Conservation (phyloP, 2,329 filamentous ascomycete species). For the Lecanicillium sp. region DNA sequence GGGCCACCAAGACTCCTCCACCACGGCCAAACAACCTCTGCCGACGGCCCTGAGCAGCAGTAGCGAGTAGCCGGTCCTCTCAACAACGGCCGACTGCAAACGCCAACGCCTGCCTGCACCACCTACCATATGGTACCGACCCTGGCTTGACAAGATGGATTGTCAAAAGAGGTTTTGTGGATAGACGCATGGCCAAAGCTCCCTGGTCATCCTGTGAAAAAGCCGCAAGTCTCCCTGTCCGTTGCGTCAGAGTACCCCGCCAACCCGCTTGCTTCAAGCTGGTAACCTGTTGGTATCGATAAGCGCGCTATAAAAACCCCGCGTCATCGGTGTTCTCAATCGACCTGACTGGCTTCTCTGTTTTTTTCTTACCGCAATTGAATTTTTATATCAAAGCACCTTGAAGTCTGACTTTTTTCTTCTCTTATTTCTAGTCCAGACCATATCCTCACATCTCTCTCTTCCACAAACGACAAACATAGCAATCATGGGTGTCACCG, state of each 20-base stretch:
- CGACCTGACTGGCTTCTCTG: conserved; percentile 2
- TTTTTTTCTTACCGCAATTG: conserved; percentile 10
- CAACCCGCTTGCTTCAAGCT: background rate
- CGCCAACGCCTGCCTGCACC: background rate
- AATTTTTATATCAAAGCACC: conserved; percentile 1
- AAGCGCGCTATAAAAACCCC: conserved; percentile 12
- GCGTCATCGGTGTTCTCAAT: conserved; percentile 3
- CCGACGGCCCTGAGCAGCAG: background rate
- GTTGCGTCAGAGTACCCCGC: conserved; percentile 6
- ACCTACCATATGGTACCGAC: background rate
- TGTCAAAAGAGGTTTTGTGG: conserved; percentile 3
- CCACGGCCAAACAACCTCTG: too few relatives aligned
- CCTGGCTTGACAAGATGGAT: background rate
- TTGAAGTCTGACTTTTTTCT: conserved; percentile 1
- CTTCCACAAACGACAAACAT: conserved; percentile 19
- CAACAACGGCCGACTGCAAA: background rate
- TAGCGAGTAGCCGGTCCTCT: background rate
- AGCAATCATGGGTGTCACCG: conserved; percentile 33
- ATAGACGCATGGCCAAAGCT: conserved; percentile 2
- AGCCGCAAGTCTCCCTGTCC: background rate
- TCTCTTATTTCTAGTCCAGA: background rate
- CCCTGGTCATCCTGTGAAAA: conserved; percentile 2
- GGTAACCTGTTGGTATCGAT: conserved; percentile 12
- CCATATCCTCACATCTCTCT: background rate
- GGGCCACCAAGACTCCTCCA: background rate